Base-by-base conservation (phyloP, 176 grass and related monocot species). In the Hsuehochloa calcarea region DNA sequence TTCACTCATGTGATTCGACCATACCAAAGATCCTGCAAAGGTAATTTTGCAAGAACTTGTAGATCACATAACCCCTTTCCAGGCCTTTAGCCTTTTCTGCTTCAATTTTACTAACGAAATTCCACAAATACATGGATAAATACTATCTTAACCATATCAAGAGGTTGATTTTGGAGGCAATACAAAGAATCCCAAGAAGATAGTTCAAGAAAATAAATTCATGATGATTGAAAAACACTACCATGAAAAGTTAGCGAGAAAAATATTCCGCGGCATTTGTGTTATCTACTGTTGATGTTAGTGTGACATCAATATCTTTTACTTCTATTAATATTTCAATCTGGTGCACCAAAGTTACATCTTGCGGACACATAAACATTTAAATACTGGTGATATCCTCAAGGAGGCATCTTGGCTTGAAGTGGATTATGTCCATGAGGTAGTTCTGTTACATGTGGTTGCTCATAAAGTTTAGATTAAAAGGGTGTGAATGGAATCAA, bases 341-440 rank as follows among this genome's bases (percentile, higher is more conserved):
- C 79, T 84, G 38, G 20, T 67, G 6, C 70, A 16, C 75, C 49
- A 45, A 80, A 80, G 37, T 78, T 70, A 50, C 45, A 84, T 25
- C 15, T 56, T 72, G 65, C 1, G 29, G 43, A 65, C 1, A 71
- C 65, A 78, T 25, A 79, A 88, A 56, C 37, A 79, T 55, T 72
- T 20, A 22, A 61, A 84, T 49, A 45, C 68, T 49, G n/a, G 20
- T 72, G 40, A 68, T 20, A 68, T 73, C 69, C 26, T 72, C 25
- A 72, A 43, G 68, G 12, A 88, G 59, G 35, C 43, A 43, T 80
- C 10, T 65, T 3, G 20, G 46, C 19, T 11, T 68, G 16, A 58
- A 74, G 26, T 45, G 61, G 38, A 80, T 20, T 25, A 80, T 13
- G 25, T 37, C 75, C 38, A 70, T 29, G 20, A 81, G 29, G 67